A percentile compares a stretch with the other conserved stretches of the same genome.
These are phyloP conservation scores for Polygonum aviculare DNA, from an alignment of 148 eudicot species.

Conservation along the genomic window DNA sequence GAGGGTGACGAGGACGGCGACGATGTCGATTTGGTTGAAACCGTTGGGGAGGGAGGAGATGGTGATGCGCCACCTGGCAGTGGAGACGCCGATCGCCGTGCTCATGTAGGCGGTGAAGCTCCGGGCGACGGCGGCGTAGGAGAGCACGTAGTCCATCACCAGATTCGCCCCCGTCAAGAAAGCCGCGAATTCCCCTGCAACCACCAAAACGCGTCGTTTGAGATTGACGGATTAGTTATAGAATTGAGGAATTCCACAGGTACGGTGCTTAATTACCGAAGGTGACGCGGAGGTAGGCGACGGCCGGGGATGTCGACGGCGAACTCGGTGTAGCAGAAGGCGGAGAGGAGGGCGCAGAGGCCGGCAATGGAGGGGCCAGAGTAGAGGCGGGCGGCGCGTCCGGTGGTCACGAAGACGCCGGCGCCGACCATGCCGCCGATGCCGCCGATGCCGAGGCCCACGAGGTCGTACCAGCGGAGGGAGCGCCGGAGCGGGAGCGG, in stretches of 20 bases:
- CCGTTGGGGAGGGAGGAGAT: constrained; percentile 58
- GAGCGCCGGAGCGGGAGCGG: constrained; percentile 47
- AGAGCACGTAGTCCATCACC: constrained; percentile 67
- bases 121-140: constrained; percentile 80
- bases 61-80: constrained; percentile 51
- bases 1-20: constrained; percentile 65
- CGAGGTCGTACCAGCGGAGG: constrained; percentile 73
- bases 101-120: constrained; percentile 73
- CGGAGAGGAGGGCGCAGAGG: constrained; percentile 77
- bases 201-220: background rate
- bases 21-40: constrained; percentile 70
- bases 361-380: constrained; percentile 98
- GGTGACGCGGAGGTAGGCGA: constrained; percentile 81
- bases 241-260: background rate
- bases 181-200: constrained; percentile 78
- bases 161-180: constrained; percentile 71
- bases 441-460: constrained; percentile 74
- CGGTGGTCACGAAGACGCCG: constrained; percentile 88
- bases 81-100: constrained; percentile 63
- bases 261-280: constrained; percentile 32
- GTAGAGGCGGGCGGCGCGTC: constrained; percentile 35
- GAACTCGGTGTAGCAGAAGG: constrained; percentile 93
- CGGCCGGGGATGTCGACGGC: constrained; percentile 94
- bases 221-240: too few relatives aligned
- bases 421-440: constrained; percentile 98